Conservation (phyloP, 768 basidiomycete species). For the Kwoniella dendrophila region DNA sequence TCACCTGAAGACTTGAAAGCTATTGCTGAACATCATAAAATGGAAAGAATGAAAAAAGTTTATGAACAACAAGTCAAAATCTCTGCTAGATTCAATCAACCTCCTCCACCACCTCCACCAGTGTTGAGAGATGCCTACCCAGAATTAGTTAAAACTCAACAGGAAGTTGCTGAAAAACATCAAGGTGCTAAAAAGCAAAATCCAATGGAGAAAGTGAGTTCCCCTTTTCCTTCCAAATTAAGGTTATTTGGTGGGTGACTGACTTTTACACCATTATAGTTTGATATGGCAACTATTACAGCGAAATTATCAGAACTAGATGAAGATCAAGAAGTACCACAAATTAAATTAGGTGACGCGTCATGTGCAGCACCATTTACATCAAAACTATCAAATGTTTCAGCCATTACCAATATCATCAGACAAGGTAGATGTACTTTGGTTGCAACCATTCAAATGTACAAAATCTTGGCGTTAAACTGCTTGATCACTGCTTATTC, state of each 20-base stretch:
- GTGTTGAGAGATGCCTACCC: slow-evolving; percentile 86
- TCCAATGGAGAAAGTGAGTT: slow-evolving; percentile 82
- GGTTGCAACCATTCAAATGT: slow-evolving; percentile 99
- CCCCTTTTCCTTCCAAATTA: too few species aligned
- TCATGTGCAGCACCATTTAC: slow-evolving; percentile 99
- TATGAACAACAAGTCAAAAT: slow-evolving; percentile 95
- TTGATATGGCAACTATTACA: slow-evolving; percentile 76
- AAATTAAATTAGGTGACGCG: slow-evolving; percentile 99
- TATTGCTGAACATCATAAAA: slow-evolving; percentile 87
- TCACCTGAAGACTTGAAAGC: slow-evolving; percentile 87
- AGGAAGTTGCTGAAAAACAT: slow-evolving; percentile 71
- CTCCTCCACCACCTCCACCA: slow-evolving; percentile 88
- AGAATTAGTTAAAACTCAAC: slow-evolving; percentile 85
- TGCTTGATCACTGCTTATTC: slow-evolving; percentile 99
- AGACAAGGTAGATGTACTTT: slow-evolving; percentile 97
- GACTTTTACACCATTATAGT: slow-evolving; percentile 61
- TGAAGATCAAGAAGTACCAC: slow-evolving; percentile 86
- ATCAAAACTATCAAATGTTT: slow-evolving; percentile 94
- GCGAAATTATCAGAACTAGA: slow-evolving; percentile 90
- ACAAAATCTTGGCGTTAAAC: slow-evolving; percentile 96
- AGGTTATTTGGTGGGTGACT: too few species aligned
- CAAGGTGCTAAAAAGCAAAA: slow-evolving; percentile 70
- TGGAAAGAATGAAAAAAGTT: slow-evolving; percentile 91
- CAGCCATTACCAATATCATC: slow-evolving; percentile 95
- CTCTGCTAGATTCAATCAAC: slow-evolving; percentile 83